These are phyloP conservation scores for Emericellopsis cladophorae DNA, from an alignment of 2,329 filamentous ascomycete genomes.

Conservation along the genomic window DNA sequence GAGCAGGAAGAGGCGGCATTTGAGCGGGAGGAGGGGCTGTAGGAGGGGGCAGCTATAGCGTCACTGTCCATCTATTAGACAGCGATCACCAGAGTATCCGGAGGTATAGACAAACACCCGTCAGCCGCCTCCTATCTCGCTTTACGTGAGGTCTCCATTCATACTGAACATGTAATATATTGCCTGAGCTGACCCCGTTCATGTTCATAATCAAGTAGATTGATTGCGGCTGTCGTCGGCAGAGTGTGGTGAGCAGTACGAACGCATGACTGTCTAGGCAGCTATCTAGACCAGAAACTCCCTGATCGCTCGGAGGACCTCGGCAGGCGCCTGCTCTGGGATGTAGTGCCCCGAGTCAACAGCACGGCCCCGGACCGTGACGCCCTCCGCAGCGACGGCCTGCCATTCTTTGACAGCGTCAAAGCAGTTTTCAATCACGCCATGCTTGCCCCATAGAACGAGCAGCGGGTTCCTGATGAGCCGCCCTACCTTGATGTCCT, in stretches of 20 bases:
- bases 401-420: constrained; percentile 37
- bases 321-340: constrained; percentile 36
- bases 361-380: constrained; percentile 22
- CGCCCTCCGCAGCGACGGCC: constrained; percentile 23
- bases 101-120: too few species aligned
- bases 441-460: constrained; percentile 35
- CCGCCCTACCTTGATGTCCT: constrained; percentile 27
- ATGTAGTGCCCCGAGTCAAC: constrained; percentile 36
- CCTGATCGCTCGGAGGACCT: constrained; percentile 25
- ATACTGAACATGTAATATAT: too few species aligned
- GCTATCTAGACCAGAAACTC: constrained; percentile 21
- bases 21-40: too few species aligned
- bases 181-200: too few species aligned
- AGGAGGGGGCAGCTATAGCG: too few species aligned
- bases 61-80: too few species aligned
- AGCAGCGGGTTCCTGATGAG: constrained; percentile 31
- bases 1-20: too few species aligned
- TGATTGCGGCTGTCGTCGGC: too few species aligned
- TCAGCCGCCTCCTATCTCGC: too few species aligned
- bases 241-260: background rate
- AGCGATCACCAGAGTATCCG: too few species aligned
- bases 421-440: constrained; percentile 35
- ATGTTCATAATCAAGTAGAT: too few species aligned
- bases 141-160: too few species aligned
- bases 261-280: background rate